These are phyloP conservation scores for Aristolochia fimbriata DNA, from an alignment of 164 flowering plant species.

Conservation along the genomic window DNA sequence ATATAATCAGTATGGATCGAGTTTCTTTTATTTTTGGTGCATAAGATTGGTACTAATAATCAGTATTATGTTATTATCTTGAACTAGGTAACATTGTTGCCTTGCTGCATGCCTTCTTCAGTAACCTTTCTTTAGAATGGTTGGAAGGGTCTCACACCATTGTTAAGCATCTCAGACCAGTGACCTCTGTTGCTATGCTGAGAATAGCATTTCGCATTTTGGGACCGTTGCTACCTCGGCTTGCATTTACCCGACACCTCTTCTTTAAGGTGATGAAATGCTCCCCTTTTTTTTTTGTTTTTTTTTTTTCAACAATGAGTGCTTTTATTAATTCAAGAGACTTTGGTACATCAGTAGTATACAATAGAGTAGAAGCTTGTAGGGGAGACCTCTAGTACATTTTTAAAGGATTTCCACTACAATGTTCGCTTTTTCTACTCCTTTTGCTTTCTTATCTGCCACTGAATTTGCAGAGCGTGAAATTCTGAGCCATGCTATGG, in stretches of 20 bases:
- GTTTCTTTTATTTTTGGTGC: neutral
- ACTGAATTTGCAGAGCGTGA: too few species aligned
- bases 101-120: slow-evolving; percentile 82
- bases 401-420: too few species aligned
- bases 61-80: neutral
- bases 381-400: too few species aligned
- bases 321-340: too few species aligned
- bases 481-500: too few species aligned
- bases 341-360: too few species aligned
- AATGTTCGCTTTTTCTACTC: too few species aligned
- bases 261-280: slow-evolving; percentile 59
- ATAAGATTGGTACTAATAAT: neutral
- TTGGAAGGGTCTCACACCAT: slow-evolving; percentile 76
- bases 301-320: too few species aligned
- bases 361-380: too few species aligned
- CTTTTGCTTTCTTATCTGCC: too few species aligned
- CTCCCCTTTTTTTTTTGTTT: neutral
- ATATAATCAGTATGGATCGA: neutral
- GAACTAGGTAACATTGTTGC: slow-evolving; percentile 70
- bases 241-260: slow-evolving; percentile 69
- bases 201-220: slow-evolving; percentile 88
- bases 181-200: slow-evolving; percentile 85
- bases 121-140: slow-evolving; percentile 98
- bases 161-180: slow-evolving; percentile 76
- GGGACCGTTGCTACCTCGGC: slow-evolving; percentile 92